Conservation (phyloP, 2,329 filamentous ascomycete genomes). For the Pseudonectria foliicola region DNA sequence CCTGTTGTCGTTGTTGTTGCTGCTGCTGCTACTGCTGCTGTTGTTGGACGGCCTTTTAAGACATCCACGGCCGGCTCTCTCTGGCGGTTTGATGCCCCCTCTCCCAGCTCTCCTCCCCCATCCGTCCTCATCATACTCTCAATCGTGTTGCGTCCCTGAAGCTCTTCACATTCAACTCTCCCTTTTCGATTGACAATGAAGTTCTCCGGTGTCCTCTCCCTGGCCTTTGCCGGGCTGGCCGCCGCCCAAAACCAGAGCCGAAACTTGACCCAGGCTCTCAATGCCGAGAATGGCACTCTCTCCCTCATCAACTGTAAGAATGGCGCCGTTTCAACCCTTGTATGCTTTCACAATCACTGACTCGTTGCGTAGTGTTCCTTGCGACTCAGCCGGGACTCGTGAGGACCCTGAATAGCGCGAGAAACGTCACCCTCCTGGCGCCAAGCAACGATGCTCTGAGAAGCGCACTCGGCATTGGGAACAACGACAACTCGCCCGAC, state of each 20-base stretch:
- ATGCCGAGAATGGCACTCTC: slow-evolving; percentile 21
- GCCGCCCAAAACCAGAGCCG: slow-evolving; percentile 13
- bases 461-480: slow-evolving; percentile 36
- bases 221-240: slow-evolving; percentile 15
- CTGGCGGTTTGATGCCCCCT: too few species aligned
- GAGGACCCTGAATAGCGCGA: slow-evolving; percentile 6
- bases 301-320: slow-evolving; percentile 17
- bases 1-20: too few species aligned
- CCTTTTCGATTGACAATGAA: slow-evolving; percentile 15
- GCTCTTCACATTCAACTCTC: background rate
- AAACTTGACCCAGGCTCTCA: slow-evolving; percentile 16
- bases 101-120: too few species aligned
- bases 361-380: slow-evolving; percentile 15
- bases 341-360: slow-evolving; percentile 4
- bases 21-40: too few species aligned
- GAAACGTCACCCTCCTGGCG: slow-evolving; percentile 38
- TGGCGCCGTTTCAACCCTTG: background rate
- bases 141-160: too few species aligned
- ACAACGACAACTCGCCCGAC: slow-evolving; percentile 31
- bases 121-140: too few species aligned
- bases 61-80: too few species aligned
- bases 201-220: slow-evolving; percentile 9
- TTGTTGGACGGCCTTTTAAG: too few species aligned
- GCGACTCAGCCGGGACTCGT: slow-evolving; percentile 16
- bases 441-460: slow-evolving; percentile 49